These are phyloP conservation scores for Hebeloma cylindrosporum DNA, from an alignment of 768 basidiomycete species.

Conservation along the genomic window DNA sequence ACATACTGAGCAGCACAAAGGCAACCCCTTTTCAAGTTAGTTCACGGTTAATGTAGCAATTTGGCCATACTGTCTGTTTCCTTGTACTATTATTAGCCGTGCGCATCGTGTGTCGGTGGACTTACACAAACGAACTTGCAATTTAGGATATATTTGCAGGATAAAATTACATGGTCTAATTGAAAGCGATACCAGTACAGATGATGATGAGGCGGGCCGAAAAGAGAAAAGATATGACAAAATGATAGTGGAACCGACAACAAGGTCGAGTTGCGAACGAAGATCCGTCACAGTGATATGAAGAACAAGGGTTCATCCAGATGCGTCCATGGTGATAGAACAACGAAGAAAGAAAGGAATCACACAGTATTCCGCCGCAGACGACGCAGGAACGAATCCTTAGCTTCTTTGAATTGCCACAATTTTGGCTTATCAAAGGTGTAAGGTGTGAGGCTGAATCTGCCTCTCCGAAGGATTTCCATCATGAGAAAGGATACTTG, in stretches of 20 bases:
- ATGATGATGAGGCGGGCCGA: background rate
- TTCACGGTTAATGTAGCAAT: no score
- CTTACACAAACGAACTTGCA: no score
- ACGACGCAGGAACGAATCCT: slow-evolving; percentile 36
- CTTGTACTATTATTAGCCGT: no score
- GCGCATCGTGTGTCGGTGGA: no score
- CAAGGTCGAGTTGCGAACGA: background rate
- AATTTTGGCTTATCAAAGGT: slow-evolving; percentile 47
- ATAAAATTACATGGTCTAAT: background rate
- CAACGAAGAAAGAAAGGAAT: slow-evolving; percentile 6
- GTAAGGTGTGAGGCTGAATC: slow-evolving; percentile 52
- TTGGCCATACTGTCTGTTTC: no score
- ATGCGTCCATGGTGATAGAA: background rate
- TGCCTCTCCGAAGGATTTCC: slow-evolving; percentile 61
- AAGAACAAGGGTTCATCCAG: slow-evolving; percentile 13
- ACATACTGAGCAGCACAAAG: no score
- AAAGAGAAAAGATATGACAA: background rate
- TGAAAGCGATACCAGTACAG: background rate
- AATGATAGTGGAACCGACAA: background rate
- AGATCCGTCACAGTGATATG: background rate
- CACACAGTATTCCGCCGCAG: slow-evolving; percentile 40
- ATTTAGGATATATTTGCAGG: no score
- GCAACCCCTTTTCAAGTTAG: no score
- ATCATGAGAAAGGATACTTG: slow-evolving; percentile 63
- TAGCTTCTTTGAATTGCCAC: slow-evolving; percentile 47